A percentile compares a stretch with the other conserved stretches of the same genome.
phyloP scores from a whole-genome alignment of 2,329 filamentous ascomycete genomes.

The Fusarium pseudograminearum region DNA sequence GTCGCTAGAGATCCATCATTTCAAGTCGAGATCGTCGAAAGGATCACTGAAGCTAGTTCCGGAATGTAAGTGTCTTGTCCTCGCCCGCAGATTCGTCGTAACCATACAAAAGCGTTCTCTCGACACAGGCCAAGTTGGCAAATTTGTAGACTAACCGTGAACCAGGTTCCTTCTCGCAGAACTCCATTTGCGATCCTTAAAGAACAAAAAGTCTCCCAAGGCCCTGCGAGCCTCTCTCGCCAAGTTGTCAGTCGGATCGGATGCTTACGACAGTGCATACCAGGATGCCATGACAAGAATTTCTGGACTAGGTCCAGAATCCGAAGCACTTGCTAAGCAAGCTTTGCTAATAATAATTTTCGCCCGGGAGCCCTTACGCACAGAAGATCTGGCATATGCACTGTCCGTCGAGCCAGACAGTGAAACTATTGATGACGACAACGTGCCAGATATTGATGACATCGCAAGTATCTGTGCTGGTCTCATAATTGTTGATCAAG shows the following conservation, averaged over 20 bases:
- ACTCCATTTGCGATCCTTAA: neutral
- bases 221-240: accelerated
- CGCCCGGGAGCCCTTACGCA: neutral
- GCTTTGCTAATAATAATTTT: neutral
- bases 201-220: neutral
- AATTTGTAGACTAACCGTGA: neutral
- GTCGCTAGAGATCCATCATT: neutral
- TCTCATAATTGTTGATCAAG: neutral
- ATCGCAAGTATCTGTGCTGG: accelerated
- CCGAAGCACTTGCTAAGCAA: neutral
- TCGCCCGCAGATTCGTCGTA: no score
- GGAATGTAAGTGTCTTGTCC: neutral
- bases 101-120: no score
- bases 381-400: neutral
- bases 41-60: neutral
- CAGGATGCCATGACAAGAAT: neutral
- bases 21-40: accelerated
- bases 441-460: neutral
- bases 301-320: accelerated
- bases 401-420: neutral
- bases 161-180: neutral
- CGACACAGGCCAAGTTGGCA: neutral
- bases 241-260: neutral
- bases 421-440: accelerated
- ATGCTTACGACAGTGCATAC: neutral